Conservation (phyloP, 257 asterid genomes). For the Ballota nigra region DNA sequence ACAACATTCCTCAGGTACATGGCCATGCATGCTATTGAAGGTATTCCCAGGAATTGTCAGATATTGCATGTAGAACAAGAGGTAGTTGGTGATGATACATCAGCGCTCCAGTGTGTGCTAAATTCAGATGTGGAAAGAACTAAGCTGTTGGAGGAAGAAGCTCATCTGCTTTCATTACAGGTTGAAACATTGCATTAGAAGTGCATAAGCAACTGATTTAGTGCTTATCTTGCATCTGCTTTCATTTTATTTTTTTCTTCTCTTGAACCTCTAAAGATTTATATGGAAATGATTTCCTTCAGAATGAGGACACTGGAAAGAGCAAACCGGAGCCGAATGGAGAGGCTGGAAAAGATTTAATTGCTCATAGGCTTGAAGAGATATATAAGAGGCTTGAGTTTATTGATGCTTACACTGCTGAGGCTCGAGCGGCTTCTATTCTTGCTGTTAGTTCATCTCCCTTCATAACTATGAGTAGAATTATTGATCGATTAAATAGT, state of each 20-base stretch:
- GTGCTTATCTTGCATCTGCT: slow-evolving; percentile 20
- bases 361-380: slow-evolving; percentile 72
- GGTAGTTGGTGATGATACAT: slow-evolving; percentile 81
- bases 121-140: slow-evolving; percentile 83
- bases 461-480: slow-evolving; percentile 14
- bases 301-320: slow-evolving; percentile 65
- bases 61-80: slow-evolving; percentile 98
- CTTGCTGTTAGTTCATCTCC: slow-evolving; percentile 76
- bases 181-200: slow-evolving; percentile 41
- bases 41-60: slow-evolving; percentile 94
- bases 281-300: slow-evolving; percentile 20
- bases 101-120: slow-evolving; percentile 90
- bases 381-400: slow-evolving; percentile 90
- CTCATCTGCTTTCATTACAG: slow-evolving; percentile 72
- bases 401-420: slow-evolving; percentile 98
- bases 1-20: slow-evolving; percentile 93
- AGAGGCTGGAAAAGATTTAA: slow-evolving; percentile 47
- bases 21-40: slow-evolving; percentile 98
- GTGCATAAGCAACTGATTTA: slow-evolving; percentile 17
- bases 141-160: slow-evolving; percentile 85
- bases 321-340: slow-evolving; percentile 42
- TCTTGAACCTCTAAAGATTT: slow-evolving; percentile 15
- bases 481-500: slow-evolving; percentile 8
- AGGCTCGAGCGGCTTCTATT: slow-evolving; percentile 95
- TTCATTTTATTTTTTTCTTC: background rate